These are phyloP conservation scores for Boletus reticuloceps DNA, from an alignment of 768 basidiomycete species.

Conservation along the genomic window DNA sequence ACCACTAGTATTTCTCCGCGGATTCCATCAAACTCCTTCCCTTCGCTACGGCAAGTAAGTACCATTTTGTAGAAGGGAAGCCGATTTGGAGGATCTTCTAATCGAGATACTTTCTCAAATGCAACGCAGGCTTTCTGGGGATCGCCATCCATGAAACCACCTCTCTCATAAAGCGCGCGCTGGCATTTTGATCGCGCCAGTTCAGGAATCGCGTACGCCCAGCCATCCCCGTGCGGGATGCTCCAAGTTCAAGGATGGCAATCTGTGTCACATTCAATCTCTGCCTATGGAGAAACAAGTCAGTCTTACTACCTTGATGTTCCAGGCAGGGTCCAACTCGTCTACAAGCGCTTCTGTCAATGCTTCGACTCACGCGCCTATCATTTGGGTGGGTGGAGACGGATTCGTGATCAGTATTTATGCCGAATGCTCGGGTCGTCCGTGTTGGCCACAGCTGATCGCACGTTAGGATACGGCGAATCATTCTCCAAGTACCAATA, in stretches of 20 bases:
- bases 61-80: too few relatives aligned
- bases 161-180: background rate
- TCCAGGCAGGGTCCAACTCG: slow-evolving; percentile 15
- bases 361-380: too few relatives aligned
- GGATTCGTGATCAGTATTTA: too few relatives aligned
- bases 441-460: too few relatives aligned
- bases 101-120: slow-evolving; percentile 17
- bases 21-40: background rate
- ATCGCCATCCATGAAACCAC: background rate
- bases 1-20: background rate
- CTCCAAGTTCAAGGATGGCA: slow-evolving; percentile 23
- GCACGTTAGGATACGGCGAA: too few relatives aligned
- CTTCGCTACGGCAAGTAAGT: slow-evolving; percentile 9
- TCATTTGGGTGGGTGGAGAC: too few relatives aligned
- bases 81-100: too few relatives aligned
- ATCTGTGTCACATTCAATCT: slow-evolving; percentile 6
- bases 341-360: slow-evolving; percentile 15
- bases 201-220: slow-evolving; percentile 14
- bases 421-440: slow-evolving; percentile 1
- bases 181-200: slow-evolving; percentile 6
- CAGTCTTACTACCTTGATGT: too few relatives aligned
- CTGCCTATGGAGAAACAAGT: too few relatives aligned
- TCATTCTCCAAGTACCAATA: too few relatives aligned
- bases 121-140: too few relatives aligned
- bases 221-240: slow-evolving; percentile 7